Conservation (phyloP, 805 yeast species). For the Phaffomyces opuntiae region DNA sequence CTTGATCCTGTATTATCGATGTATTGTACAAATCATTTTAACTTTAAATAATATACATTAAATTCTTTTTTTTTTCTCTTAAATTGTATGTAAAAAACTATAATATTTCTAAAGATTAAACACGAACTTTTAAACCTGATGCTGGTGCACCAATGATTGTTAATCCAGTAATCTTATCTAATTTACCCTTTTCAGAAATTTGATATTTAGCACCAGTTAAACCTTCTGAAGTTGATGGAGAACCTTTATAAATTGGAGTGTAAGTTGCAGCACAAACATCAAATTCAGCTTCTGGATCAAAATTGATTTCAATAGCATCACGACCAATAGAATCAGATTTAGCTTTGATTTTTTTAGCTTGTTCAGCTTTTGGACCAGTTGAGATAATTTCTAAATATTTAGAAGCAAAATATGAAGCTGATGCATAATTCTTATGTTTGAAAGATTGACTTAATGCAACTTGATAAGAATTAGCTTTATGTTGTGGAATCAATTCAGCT, state of each 20-base stretch:
- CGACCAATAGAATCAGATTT: slow-evolving; percentile 74
- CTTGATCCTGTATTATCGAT: too few species aligned
- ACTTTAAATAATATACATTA: not conserved
- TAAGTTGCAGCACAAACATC: slow-evolving; percentile 81
- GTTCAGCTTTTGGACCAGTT: slow-evolving; percentile 78
- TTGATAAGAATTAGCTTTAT: slow-evolving; percentile 80
- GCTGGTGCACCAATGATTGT: slow-evolving; percentile 87
- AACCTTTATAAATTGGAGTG: slow-evolving; percentile 83
- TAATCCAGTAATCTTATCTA: slow-evolving; percentile 69
- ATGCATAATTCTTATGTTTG: slow-evolving; percentile 79
- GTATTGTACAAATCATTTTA: too few species aligned
- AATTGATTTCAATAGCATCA: slow-evolving; percentile 86
- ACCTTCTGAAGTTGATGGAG: slow-evolving; percentile 65
- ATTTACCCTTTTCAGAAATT: slow-evolving; percentile 64
- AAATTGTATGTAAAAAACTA: not conserved
- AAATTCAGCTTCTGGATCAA: slow-evolving; percentile 87
- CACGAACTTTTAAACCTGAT: slow-evolving; percentile 65
- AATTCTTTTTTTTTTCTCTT: not conserved
- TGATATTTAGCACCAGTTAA: slow-evolving; percentile 87
- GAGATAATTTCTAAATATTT: slow-evolving; percentile 68
- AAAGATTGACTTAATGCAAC: slow-evolving; percentile 94
- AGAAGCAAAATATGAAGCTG: slow-evolving; percentile 84
- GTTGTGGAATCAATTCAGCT: slow-evolving; percentile 74
- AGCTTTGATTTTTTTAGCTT: slow-evolving; percentile 75
- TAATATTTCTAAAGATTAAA: not conserved